phyloP scores from a whole-genome alignment of 495 filamentous ascomycete genomes.

The Pyrenula aspistea region DNA sequence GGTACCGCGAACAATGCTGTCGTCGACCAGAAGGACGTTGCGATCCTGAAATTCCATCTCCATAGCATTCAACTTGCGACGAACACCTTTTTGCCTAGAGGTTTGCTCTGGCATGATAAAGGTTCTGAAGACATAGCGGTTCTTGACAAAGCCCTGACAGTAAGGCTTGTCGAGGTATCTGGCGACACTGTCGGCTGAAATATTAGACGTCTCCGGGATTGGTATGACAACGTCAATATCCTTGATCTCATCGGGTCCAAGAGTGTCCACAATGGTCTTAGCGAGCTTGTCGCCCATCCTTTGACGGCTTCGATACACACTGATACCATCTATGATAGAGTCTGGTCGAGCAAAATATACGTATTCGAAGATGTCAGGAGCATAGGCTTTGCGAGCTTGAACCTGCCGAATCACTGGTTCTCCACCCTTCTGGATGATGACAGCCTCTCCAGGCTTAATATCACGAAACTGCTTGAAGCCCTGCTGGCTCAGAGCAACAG shows the following conservation, averaged over 20 bases:
- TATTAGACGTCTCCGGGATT: conserved; percentile 79
- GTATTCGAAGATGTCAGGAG: conserved; percentile 93
- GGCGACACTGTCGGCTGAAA: conserved; percentile 70
- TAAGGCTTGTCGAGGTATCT: conserved; percentile 68
- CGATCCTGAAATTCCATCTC: conserved; percentile 74
- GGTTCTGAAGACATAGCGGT: conserved; percentile 90
- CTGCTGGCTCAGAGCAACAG: conserved; percentile 77
- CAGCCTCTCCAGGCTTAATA: conserved; percentile 83
- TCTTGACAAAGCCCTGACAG: conserved; percentile 83
- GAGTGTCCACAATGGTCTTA: conserved; percentile 57
- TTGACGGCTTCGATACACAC: conserved; percentile 75
- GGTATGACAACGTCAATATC: conserved; percentile 89
- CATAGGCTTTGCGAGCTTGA: conserved; percentile 54
- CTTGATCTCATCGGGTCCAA: conserved; percentile 63
- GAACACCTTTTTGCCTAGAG: conserved; percentile 56
- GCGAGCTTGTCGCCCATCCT: conserved; percentile 89
- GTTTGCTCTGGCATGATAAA: conserved; percentile 93
- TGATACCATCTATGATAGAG: conserved; percentile 85
- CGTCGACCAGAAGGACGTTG: conserved; percentile 80
- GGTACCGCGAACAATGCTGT: conserved; percentile 88
- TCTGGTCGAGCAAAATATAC: conserved; percentile 70
- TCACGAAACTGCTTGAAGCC: conserved; percentile 75
- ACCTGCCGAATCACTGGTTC: conserved; percentile 68
- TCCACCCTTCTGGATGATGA: conserved; percentile 80
- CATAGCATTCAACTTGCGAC: conserved; percentile 63